Percentiles rank a stretch among this genome's conserved stretches.
Evolutionary conservation across 495 filamentous ascomycete genomes (phyloP).

Genomic region (Hamigera avellanea): DNA sequence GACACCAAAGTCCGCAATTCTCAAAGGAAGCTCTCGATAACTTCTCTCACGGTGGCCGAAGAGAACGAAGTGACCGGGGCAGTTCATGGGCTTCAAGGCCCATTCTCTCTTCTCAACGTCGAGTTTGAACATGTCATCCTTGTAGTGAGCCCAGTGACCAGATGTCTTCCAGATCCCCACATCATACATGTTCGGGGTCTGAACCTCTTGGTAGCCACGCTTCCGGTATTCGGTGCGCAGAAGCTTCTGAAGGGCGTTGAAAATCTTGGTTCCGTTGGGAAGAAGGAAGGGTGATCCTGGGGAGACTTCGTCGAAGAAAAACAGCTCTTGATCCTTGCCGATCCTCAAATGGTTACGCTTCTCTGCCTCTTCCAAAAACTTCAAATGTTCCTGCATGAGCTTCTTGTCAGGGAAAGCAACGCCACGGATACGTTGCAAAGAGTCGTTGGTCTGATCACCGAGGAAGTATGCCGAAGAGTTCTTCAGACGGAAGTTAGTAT

Average conservation of each 20-base stretch:
- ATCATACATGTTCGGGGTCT: slow-evolving; percentile 94
- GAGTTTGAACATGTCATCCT: slow-evolving; percentile 93
- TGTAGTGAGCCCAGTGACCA: slow-evolving; percentile 91
- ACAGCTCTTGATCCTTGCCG: slow-evolving; percentile 89
- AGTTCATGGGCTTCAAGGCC: slow-evolving; percentile 95
- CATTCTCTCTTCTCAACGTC: slow-evolving; percentile 77
- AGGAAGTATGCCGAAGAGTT: slow-evolving; percentile 96
- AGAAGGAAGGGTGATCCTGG: slow-evolving; percentile 90
- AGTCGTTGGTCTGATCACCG: slow-evolving; percentile 84
- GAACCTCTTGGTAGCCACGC: slow-evolving; percentile 88
- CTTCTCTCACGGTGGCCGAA: slow-evolving; percentile 68
- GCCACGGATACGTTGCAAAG: slow-evolving; percentile 89
- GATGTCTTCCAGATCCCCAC: slow-evolving; percentile 82
- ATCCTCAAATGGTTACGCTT: slow-evolving; percentile 89
- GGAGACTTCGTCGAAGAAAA: slow-evolving; percentile 88
- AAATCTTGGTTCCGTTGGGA: slow-evolving; percentile 84
- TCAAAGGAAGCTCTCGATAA: slow-evolving; percentile 79
- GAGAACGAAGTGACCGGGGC: slow-evolving; percentile 74
- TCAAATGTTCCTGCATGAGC: slow-evolving; percentile 75
- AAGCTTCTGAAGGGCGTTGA: slow-evolving; percentile 75
- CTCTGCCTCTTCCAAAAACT: slow-evolving; percentile 89
- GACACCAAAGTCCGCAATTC: slow-evolving; percentile 91
- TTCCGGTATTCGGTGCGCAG: slow-evolving; percentile 83
- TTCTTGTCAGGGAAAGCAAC: slow-evolving; percentile 98
- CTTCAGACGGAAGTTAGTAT: slow-evolving; percentile 26